phyloP scores from a whole-genome alignment of 345 rosid genomes.

The Populus nigra region DNA sequence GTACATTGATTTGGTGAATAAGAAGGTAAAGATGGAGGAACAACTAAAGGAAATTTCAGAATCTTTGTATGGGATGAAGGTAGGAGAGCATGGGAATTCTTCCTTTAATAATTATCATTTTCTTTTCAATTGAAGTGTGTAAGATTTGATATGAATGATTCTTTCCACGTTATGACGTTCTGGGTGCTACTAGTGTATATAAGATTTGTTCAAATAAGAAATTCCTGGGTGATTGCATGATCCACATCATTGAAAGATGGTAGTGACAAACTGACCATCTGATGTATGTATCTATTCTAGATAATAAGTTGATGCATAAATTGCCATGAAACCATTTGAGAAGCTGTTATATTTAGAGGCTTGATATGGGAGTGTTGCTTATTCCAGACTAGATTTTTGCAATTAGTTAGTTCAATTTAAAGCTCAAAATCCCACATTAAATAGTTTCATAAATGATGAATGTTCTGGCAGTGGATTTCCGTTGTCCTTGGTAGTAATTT shows the following conservation, averaged over 20 bases:
- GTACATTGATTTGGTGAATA: slow-evolving; percentile 49
- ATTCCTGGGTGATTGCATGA: neutral
- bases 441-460: neutral
- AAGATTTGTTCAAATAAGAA: neutral
- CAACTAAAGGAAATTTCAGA: slow-evolving; percentile 51
- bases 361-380: neutral
- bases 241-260: neutral
- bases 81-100: slow-evolving; percentile 12
- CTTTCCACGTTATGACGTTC: neutral
- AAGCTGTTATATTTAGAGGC: neutral
- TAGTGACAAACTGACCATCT: neutral
- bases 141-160: neutral
- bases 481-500: neutral
- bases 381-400: neutral
- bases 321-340: neutral
- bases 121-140: neutral
- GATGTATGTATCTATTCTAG: neutral
- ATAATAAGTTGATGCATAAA: neutral
- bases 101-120: neutral
- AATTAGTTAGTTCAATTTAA: neutral
- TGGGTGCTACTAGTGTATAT: neutral
- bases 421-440: neutral
- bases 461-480: neutral
- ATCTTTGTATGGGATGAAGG: slow-evolving; percentile 52
- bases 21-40: slow-evolving; percentile 55